phyloP scores from a whole-genome alignment of 352 stramenopile species.

The Pelagophyceae sp. region DNA sequence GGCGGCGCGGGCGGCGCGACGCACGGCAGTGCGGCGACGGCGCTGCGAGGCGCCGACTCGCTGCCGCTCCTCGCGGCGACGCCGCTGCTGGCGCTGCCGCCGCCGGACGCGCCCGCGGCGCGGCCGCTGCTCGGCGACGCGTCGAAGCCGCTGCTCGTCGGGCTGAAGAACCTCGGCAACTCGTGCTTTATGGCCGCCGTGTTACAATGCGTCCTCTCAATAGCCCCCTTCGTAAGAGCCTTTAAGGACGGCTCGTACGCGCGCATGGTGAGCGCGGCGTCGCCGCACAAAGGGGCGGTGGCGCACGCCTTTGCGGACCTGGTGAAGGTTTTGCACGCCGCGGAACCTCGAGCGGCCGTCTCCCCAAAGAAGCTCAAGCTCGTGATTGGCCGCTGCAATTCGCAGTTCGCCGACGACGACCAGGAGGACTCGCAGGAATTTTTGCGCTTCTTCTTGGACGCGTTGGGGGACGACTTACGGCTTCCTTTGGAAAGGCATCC shows the following conservation, averaged over 20 bases:
- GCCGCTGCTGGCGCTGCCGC: too few species aligned
- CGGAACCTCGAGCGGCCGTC: conserved; percentile 6
- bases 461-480: conserved; percentile 72
- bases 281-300: conserved; percentile 3
- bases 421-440: conserved; percentile 83
- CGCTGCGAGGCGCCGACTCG: too few species aligned
- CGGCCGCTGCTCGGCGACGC: too few species aligned
- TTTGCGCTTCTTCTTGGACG: conserved; percentile 78
- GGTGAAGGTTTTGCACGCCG: not conserved
- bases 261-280: not conserved
- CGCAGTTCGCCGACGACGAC: conserved; percentile 72
- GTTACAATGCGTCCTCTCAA: conserved; percentile 63
- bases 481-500: not conserved
- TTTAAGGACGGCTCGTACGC: conserved; percentile 14
- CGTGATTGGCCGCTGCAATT: conserved; percentile 60
- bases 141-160: conserved; percentile 32
- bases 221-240: not conserved
- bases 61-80: too few species aligned
- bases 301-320: conserved; percentile 19
- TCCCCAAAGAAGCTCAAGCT: conserved; percentile 47
- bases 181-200: conserved; percentile 91
- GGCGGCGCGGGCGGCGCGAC: too few species aligned
- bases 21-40: too few species aligned
- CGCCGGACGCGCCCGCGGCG: too few species aligned
- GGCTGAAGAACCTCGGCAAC: conserved; percentile 75